Percentiles rank a stretch among this genome's conserved stretches.
Conservation (phyloP, 257 asterid genomes). For the Solanum ossicruentum region DNA sequence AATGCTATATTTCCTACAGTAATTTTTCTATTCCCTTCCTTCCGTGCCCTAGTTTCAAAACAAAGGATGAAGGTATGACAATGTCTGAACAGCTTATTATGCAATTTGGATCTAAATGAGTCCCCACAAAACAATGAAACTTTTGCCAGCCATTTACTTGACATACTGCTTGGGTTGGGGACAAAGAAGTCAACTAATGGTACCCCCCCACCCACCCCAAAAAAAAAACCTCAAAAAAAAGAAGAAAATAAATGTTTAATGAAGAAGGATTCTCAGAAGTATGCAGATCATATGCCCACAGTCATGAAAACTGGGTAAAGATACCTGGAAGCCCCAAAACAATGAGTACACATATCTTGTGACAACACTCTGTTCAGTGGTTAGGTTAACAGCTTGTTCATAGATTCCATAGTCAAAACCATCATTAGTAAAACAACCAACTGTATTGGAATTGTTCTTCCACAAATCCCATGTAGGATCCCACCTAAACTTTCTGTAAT, state of each 20-base stretch:
- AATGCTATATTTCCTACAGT: background rate
- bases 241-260: background rate
- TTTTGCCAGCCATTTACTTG: background rate
- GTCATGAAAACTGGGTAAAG: background rate
- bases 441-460: conserved; percentile 39
- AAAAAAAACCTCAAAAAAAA: background rate
- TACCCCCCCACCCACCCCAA: background rate
- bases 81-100: background rate
- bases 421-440: conserved; percentile 46
- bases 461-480: conserved; percentile 36
- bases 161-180: background rate
- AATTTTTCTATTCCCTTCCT: background rate
- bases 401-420: conserved; percentile 63
- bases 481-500: background rate
- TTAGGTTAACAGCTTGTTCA: conserved; percentile 43
- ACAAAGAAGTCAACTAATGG: background rate
- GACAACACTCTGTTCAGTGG: conserved; percentile 20
- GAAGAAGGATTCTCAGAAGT: background rate
- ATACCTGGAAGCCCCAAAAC: conserved; percentile 99
- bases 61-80: background rate
- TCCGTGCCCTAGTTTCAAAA: background rate
- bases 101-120: background rate
- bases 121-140: background rate
- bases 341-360: conserved; percentile 72
- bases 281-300: background rate